Evolutionary conservation across 306 rosid species (phyloP), one percentile per base, ranked within the genome.

Genomic region (Boehmeria nivea): DNA sequence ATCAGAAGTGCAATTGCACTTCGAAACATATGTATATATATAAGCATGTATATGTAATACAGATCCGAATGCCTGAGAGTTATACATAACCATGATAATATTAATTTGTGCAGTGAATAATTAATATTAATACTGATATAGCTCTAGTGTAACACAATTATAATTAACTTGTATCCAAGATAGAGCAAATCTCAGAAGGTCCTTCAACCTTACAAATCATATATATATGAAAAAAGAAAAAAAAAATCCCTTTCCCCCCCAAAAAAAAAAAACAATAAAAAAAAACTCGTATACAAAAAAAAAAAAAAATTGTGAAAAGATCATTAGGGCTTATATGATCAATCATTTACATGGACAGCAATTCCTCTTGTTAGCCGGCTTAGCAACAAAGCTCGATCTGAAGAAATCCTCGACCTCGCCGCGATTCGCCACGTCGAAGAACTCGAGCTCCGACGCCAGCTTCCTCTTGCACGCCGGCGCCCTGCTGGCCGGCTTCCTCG

Each of bases 391-490:
- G 24, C 76, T 69, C 28, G 86, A 56, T 24, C 59, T 49, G 66
- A 81, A 76, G 60, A 73, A 76, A 3, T 43, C 61, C 10, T 81
- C 86, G 22, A 76, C 69, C 50, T 81, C 86, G 2, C 76, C 80
- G 0, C 65, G 60, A 25, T 63, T 63, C 43, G 33, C 56, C 66
- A 57, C 69, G 67, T 76, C 83, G 27, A 73, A 74, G 73, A 81
- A 81, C 18, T 81, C 61, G 5, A 73, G 65, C 70, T 71, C 81
- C 21, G 72, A 40, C 28, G 72, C 37, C 23, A 78, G 50, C 31
- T 75, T 76, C 36, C 86, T 55, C 63, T 77, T 76, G 68, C 83
- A 76, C 7, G 73, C 36, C 3, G 70, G 47, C 3, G 23, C 70
- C 4, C 65, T 60, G 27, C 67, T 54, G 37, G 53, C 66, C 8